Base-by-base conservation (phyloP, 441 rosid species). In the Mallotus repandus region DNA sequence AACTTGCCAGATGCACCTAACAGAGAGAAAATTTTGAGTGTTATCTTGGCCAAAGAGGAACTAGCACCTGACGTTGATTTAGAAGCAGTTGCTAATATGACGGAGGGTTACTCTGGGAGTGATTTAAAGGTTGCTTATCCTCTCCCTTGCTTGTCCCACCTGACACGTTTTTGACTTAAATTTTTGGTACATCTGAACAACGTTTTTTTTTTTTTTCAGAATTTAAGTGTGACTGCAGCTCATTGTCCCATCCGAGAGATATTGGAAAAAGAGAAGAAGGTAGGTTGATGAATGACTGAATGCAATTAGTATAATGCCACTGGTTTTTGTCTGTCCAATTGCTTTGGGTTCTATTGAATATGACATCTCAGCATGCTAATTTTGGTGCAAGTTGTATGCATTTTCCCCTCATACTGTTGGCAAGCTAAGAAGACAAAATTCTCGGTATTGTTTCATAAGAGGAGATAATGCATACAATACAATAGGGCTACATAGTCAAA, bases 81-180 rank as follows among this genome's bases (percentile, higher is more conserved):
- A 71, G 98, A 86, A 84, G 94, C 90, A 52, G 85, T 91, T 78
- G 99, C 98, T 25, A 87, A 73, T 68, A 90, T 96, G 97, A 88
- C 98, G 9, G 95, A 92, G 78, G 99, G 99, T 56, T 96, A 92
- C 80, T 94, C 99, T 54, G 99, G 99, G 79, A 96, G 99, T 77
- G 99, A 96, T 81, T 78, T 96, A 53, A 96, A 94, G 99, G 99
- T 96, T 68, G 41, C 49, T 22, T 71, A 22, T 21, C 56, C 62
- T 63, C 29, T 58, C 50, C 18, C 14, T 54, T 10, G 25, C 14
- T 8, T 52, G 56, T 16, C 35, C 49, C 18, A 38, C 59, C 11
- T 54, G 43, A 72, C 29, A 35, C n/a, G 35, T 65, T 2, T 56
- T n/a, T 14, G 6, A 49, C 4, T 41, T 9, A 55, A n/a, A 43